These are phyloP conservation scores for Pseudogymnoascus sp. DNA, from an alignment of 2,329 filamentous ascomycete genomes.

Conservation along the genomic window DNA sequence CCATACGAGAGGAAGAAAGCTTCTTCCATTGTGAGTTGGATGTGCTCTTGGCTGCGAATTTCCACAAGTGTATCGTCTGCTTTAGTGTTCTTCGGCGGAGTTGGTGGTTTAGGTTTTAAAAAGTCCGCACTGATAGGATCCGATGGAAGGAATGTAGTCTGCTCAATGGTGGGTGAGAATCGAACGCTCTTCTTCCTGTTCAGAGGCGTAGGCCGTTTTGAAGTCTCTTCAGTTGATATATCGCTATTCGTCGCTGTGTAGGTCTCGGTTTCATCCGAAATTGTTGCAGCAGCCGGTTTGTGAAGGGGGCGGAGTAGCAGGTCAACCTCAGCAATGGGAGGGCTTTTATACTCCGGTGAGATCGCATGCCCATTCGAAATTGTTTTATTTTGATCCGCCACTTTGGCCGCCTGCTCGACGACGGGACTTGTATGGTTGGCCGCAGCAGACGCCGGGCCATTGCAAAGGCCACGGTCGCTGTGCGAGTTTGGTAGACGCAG, in stretches of 20 bases:
- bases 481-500: constrained; percentile 48
- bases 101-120: constrained; percentile 13
- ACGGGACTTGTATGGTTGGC: not conserved
- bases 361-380: not conserved
- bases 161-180: constrained; percentile 59
- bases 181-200: constrained; percentile 52
- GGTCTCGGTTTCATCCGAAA: not conserved
- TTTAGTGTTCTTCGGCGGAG: constrained; percentile 17
- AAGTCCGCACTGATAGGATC: constrained; percentile 23
- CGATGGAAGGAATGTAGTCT: constrained; percentile 51
- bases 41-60: constrained; percentile 61
- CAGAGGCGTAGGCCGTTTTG: constrained; percentile 20
- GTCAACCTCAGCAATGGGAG: not conserved
- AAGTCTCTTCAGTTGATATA: not conserved
- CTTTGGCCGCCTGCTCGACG: not conserved
- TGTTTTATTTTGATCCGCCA: not conserved
- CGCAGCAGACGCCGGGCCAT: not conserved
- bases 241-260: not conserved
- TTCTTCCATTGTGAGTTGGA: constrained; percentile 87
- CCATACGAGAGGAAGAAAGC: constrained; percentile 82
- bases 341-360: not conserved
- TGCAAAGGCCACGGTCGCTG: constrained; percentile 23
- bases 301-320: constrained; percentile 2
- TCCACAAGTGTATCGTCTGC: constrained; percentile 24
- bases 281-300: not conserved